Evolutionary conservation across 208 protist genomes (phyloP), one percentile per base, ranked within the genome.

Genomic region (Trypanosoma scelopori): DNA sequence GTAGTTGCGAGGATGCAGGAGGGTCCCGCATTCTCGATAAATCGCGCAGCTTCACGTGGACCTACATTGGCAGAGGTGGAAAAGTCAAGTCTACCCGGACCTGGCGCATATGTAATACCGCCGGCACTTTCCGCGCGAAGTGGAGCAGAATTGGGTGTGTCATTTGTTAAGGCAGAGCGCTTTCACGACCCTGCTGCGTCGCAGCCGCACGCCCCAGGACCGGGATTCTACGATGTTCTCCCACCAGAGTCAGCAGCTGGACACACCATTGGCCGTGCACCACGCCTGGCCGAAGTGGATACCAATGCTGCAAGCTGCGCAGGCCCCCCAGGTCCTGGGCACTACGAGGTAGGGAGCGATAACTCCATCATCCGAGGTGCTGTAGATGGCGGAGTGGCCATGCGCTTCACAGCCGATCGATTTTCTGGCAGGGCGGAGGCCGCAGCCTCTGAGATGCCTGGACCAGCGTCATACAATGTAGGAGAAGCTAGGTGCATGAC

Each of bases 71-170:
- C 45, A 45, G 60, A 73, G 7, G 28, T 67, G 42, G 59, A 73
- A 30, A 48, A 55, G 22, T 41, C 53, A 3, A 28, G 62, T 35
- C 15, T 67, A 22, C 62, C 64, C 39, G 71, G 71, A 15, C 62
- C 64, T 65, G 71, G 71, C 3, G 35, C 71, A 5, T 71, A 77
- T 22, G 51, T 65, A n/a, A 11, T 76, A 37, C 59, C 57, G 18
- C 59, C 68, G 20, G 45, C 43, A 27, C 67, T 73, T 62, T 59
- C 68, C 47, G 47, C 52, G 12, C 35, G n/a, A 22, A 57, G 59
- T 22, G 66, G 52, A 28, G 39, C 37, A 18, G 57, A 45, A 5
- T 22, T 25, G 35, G 50, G 28, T 46, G 35, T 58, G 22, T 67
- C 60, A 45, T 73, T 73, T 67, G 0, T 62, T 0, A 76, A 53